Conservation (phyloP, 345 rosid species). For the Abelmoschus esculentus region DNA sequence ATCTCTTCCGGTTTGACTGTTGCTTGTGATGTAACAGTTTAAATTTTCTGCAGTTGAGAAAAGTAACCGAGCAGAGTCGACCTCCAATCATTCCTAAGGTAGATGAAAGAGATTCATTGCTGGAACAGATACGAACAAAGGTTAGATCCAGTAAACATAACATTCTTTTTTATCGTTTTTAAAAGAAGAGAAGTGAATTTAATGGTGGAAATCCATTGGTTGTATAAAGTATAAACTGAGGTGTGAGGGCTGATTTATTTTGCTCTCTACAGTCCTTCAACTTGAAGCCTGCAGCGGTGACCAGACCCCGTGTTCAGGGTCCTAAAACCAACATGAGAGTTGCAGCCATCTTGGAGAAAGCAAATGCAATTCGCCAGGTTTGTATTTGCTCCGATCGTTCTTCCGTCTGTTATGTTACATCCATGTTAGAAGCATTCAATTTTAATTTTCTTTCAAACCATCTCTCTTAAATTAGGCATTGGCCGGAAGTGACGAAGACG, state of each 20-base stretch:
- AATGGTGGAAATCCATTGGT: too few species aligned
- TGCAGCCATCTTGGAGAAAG: constrained; percentile 92
- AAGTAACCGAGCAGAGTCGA: constrained; percentile 56
- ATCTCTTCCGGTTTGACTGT: background rate
- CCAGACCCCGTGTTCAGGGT: constrained; percentile 72
- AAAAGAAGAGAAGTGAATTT: too few species aligned
- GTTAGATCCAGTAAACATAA: constrained; percentile 19
- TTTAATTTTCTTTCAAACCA: too few species aligned
- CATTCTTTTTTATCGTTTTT: background rate
- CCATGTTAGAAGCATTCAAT: too few species aligned
- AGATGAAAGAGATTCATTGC: constrained; percentile 76
- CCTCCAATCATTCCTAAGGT: constrained; percentile 47
- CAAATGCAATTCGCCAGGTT: constrained; percentile 89
- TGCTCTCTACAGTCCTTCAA: constrained; percentile 56
- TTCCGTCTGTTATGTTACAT: too few species aligned
- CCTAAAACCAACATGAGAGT: constrained; percentile 87
- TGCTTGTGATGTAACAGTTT: constrained; percentile 6
- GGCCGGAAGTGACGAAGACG: constrained; percentile 92
- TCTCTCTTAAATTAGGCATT: constrained; percentile 46
- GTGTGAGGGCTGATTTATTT: background rate
- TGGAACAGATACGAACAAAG: constrained; percentile 87
- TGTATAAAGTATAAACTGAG: too few species aligned
- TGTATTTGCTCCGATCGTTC: background rate
- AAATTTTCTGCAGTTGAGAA: constrained; percentile 59
- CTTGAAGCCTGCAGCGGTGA: constrained; percentile 65